Conservation (phyloP, 2,329 filamentous ascomycete genomes). For the Dendrostoma leiphaemia region DNA sequence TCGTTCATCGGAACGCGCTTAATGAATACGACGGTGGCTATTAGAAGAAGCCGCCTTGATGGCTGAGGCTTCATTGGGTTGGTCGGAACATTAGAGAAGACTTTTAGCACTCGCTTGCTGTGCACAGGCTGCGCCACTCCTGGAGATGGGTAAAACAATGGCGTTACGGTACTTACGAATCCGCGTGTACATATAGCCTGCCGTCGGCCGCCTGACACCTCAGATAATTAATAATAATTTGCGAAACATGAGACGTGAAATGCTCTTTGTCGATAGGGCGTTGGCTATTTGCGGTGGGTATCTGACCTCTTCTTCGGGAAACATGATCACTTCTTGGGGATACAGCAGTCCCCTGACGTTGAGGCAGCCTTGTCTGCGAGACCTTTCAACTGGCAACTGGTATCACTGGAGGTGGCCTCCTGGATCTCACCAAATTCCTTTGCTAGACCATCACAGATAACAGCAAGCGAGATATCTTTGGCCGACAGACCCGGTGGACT, state of each 20-base stretch:
- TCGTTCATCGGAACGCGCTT: background rate
- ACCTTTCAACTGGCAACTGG: conserved; percentile 36
- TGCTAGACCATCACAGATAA: conserved; percentile 60
- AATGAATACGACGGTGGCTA: background rate
- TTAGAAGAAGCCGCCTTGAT: background rate
- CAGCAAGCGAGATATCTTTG: conserved; percentile 62
- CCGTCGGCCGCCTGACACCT: conserved; percentile 4
- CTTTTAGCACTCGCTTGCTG: too few relatives aligned
- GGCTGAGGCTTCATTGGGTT: background rate
- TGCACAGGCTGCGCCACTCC: too few relatives aligned
- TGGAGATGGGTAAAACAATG: background rate
- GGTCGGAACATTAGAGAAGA: background rate
- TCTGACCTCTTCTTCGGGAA: too few relatives aligned
- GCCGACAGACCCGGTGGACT: conserved; percentile 61
- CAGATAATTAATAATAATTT: conserved; percentile 20
- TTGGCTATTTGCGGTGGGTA: background rate
- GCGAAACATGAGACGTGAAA: too few relatives aligned
- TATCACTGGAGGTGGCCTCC: conserved; percentile 16
- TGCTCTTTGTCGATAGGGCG: too few relatives aligned
- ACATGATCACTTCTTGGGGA: conserved; percentile 34
- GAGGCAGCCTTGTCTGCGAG: conserved; percentile 46
- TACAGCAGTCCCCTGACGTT: conserved; percentile 53
- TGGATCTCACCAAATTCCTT: conserved; percentile 53
- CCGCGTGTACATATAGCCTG: conserved; percentile 9
- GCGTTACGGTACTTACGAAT: background rate